Percentiles rank a stretch among this genome's conserved stretches.
Evolutionary conservation across 2,329 filamentous ascomycete genomes (phyloP).

Genomic region (Cercospora sojina): DNA sequence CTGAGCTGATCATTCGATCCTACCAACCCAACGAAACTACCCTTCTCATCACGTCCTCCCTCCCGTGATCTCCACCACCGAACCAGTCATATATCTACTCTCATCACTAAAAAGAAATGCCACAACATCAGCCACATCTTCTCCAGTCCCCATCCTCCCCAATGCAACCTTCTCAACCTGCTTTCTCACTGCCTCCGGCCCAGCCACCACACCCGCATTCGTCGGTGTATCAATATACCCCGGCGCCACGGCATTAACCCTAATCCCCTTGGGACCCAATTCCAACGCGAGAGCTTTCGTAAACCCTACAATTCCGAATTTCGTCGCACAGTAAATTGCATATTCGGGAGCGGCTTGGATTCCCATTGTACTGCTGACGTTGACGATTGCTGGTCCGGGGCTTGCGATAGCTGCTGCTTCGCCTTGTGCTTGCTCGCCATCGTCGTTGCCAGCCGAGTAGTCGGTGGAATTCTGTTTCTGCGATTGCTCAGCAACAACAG

Average conservation of each 20-base stretch:
- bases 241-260: constrained; percentile 44
- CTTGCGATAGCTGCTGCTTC: neutral
- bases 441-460: too few relatives aligned
- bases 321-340: constrained; percentile 45
- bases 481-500: too few relatives aligned
- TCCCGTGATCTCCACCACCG: constrained; percentile 52
- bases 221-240: constrained; percentile 50
- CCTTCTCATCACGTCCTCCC: constrained; percentile 23
- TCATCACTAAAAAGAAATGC: constrained; percentile 51
- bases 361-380: constrained; percentile 45
- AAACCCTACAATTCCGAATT: constrained; percentile 47
- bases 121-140: constrained; percentile 53
- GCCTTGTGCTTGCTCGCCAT: neutral
- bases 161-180: constrained; percentile 44
- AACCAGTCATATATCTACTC: constrained; percentile 49
- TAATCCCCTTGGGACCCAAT: constrained; percentile 39
- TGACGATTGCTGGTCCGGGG: constrained; percentile 37
- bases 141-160: constrained; percentile 46
- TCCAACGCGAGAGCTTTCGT: constrained; percentile 48
- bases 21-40: neutral
- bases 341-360: constrained; percentile 40
- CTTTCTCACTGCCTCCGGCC: constrained; percentile 45
- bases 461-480: neutral
- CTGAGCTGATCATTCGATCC: neutral
- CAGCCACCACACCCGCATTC: constrained; percentile 52